These are phyloP conservation scores for Labyrinthula sp. DNA, from an alignment of 352 stramenopile genomes.

Conservation along the genomic window DNA sequence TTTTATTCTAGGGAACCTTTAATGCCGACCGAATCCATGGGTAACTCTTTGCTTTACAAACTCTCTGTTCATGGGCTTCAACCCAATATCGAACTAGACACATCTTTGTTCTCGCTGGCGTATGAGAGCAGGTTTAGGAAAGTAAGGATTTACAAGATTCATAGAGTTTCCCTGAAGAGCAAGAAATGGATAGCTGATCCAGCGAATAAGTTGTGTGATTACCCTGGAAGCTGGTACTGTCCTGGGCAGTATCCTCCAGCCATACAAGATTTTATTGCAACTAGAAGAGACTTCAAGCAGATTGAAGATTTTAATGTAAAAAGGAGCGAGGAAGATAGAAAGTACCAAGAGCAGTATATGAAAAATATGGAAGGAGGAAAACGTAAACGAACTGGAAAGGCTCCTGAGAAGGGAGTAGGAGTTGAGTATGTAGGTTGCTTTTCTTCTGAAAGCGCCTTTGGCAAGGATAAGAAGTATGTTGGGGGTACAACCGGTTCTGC, in stretches of 20 bases:
- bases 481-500: no score
- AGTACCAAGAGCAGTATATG: constrained; percentile 52
- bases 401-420: not conserved
- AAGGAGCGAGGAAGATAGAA: constrained; percentile 32
- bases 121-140: constrained; percentile 85
- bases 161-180: constrained; percentile 49
- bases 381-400: not conserved
- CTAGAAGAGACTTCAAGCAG: constrained; percentile 51
- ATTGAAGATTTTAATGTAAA: constrained; percentile 52
- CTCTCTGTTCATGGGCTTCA: constrained; percentile 56
- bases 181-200: constrained; percentile 41
- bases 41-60: constrained; percentile 75
- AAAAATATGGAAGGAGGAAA: constrained; percentile 28
- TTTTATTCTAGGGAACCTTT: constrained; percentile 31
- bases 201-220: constrained; percentile 44
- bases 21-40: constrained; percentile 51
- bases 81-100: constrained; percentile 12
- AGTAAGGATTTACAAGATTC: constrained; percentile 77
- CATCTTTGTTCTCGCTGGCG: constrained; percentile 54
- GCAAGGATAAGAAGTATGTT: no score
- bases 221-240: constrained; percentile 47
- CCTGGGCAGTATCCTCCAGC: constrained; percentile 48
- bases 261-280: constrained; percentile 40
- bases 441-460: no score
- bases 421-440: no score